phyloP scores from a whole-genome alignment of 2,329 filamentous ascomycete species.

The Xylaria sp. region DNA sequence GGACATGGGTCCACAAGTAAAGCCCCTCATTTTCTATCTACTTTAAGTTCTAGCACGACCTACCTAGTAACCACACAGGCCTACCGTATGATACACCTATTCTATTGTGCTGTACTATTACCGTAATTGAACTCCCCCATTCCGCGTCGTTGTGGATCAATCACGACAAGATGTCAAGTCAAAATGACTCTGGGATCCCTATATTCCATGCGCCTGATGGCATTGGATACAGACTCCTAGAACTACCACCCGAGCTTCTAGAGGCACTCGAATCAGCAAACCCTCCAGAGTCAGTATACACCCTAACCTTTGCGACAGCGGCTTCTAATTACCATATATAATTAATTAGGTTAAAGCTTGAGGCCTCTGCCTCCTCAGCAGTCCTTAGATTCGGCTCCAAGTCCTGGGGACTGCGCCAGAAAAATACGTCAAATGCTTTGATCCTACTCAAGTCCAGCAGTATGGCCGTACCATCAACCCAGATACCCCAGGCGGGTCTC shows the following conservation, averaged over 20 bases:
- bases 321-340: slow-evolving; percentile 12
- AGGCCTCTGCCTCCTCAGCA: slow-evolving; percentile 63
- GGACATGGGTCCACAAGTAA: too few species aligned
- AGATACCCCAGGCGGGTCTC: slow-evolving; percentile 54
- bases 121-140: neutral
- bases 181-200: slow-evolving; percentile 59
- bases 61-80: too few species aligned
- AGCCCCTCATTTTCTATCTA: too few species aligned
- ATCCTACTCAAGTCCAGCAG: slow-evolving; percentile 60
- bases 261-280: slow-evolving; percentile 64
- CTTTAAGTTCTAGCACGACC: too few species aligned
- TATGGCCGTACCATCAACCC: slow-evolving; percentile 28
- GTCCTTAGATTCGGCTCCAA: slow-evolving; percentile 63
- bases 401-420: slow-evolving; percentile 70
- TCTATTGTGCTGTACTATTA: neutral
- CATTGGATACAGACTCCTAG: slow-evolving; percentile 68
- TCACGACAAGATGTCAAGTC: slow-evolving; percentile 56
- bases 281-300: slow-evolving; percentile 64
- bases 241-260: slow-evolving; percentile 69
- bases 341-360: slow-evolving; percentile 58
- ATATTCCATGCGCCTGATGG: slow-evolving; percentile 62
- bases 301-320: slow-evolving; percentile 1
- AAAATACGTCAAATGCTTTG: slow-evolving; percentile 75
- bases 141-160: neutral
- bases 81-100: too few species aligned